Percentiles rank a stretch among this genome's conserved stretches.
These are phyloP conservation scores for Coniosporium uncinatum DNA, from an alignment of 2,329 filamentous ascomycete species.

Conservation along the genomic window DNA sequence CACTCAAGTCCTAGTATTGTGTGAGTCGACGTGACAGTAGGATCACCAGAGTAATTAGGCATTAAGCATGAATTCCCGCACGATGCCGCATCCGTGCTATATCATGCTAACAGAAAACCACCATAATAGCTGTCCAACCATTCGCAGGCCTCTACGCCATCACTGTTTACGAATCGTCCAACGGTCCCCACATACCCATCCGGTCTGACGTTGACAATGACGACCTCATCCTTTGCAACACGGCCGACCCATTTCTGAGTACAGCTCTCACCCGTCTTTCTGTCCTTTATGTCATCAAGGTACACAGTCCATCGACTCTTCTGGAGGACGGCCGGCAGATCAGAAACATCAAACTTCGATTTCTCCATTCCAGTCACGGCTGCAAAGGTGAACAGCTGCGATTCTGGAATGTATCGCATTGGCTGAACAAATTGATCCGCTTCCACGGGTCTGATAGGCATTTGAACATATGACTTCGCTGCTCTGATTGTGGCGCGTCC, in stretches of 20 bases:
- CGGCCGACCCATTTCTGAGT: constrained; percentile 62
- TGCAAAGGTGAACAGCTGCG: constrained; percentile 63
- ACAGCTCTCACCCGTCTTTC: constrained; percentile 19
- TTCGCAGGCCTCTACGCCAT: constrained; percentile 75
- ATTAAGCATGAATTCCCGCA: too few relatives aligned
- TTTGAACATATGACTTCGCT: background rate
- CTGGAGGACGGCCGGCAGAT: constrained; percentile 56
- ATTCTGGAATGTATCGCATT: constrained; percentile 62
- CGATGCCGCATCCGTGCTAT: too few relatives aligned
- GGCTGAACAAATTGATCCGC: constrained; percentile 63
- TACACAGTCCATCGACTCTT: constrained; percentile 69
- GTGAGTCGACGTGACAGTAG: too few relatives aligned
- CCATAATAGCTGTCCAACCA: constrained; percentile 83
- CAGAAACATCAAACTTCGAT: constrained; percentile 52
- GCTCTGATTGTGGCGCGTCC: background rate
- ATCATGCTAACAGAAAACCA: constrained; percentile 62
- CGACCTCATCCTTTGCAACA: constrained; percentile 50
- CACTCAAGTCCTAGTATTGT: too few relatives aligned
- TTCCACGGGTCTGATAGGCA: constrained; percentile 41
- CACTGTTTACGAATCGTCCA: constrained; percentile 28
- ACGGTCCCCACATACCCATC: constrained; percentile 72
- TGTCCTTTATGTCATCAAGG: constrained; percentile 58
- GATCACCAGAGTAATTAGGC: too few relatives aligned
- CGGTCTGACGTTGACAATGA: constrained; percentile 62
- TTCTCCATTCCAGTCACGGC: constrained; percentile 19